Evolutionary conservation across 257 asterid genomes (phyloP).

Genomic region (Datura wrightii): DNA sequence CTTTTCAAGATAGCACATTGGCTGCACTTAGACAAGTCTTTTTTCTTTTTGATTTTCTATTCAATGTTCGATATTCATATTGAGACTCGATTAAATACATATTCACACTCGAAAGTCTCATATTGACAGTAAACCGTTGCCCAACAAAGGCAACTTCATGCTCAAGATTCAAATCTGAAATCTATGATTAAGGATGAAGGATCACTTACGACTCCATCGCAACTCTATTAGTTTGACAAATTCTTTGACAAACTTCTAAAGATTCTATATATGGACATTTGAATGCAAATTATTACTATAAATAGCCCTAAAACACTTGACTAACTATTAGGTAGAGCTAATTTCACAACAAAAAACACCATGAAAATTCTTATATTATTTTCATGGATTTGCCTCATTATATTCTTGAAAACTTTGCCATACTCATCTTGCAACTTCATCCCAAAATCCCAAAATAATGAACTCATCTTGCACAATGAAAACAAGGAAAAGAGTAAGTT

Average conservation of each 20-base stretch:
- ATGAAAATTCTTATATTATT: slow-evolving; percentile 22
- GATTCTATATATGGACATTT: background rate
- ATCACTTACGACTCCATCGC: background rate
- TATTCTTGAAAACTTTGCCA: background rate
- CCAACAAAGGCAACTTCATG: background rate
- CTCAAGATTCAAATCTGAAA: background rate
- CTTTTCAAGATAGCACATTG: background rate
- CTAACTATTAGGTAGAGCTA: too few species aligned
- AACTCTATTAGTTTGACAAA: background rate
- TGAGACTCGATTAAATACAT: background rate
- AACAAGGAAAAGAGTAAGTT: slow-evolving; percentile 15
- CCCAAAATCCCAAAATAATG: slow-evolving; percentile 14
- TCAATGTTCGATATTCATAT: background rate
- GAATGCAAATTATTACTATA: background rate
- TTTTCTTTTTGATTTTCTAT: background rate
- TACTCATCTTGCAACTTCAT: slow-evolving; percentile 6
- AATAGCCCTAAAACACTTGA: background rate
- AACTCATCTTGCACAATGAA: slow-evolving; percentile 7
- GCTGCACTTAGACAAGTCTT: background rate
- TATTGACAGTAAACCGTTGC: background rate
- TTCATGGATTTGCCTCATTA: slow-evolving; percentile 17
- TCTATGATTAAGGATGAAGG: background rate
- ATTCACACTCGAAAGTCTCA: background rate
- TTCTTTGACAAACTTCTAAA: background rate
- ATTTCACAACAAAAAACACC: background rate